These are phyloP conservation scores for Amaranthus cruentus DNA, from an alignment of 148 eudicot species.

Conservation along the genomic window DNA sequence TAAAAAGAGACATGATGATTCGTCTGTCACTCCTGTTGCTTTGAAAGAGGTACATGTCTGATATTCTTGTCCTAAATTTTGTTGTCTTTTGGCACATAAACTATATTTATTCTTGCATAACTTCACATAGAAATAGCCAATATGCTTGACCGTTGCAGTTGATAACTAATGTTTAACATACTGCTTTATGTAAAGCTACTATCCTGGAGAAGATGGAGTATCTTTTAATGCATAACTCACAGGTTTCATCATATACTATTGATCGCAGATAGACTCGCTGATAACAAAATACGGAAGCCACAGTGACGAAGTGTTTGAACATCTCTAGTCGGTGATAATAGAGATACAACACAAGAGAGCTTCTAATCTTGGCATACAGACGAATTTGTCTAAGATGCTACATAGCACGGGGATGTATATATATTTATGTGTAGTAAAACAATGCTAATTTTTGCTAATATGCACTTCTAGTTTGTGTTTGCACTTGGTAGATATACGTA, in stretches of 20 bases:
- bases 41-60: constrained; percentile 29
- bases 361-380: not conserved
- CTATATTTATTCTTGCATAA: no score
- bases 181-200: not conserved
- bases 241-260: not conserved
- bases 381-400: not conserved
- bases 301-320: not conserved
- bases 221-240: not conserved
- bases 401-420: no score
- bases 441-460: no score
- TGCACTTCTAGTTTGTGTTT: no score
- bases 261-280: constrained; percentile 24
- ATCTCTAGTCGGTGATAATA: not conserved
- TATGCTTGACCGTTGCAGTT: no score
- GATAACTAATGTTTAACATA: not conserved
- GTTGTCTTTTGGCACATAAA: not conserved
- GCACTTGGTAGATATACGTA: no score
- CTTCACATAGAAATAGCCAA: no score
- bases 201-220: not conserved
- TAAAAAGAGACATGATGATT: constrained; percentile 35
- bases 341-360: not conserved
- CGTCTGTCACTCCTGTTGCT: constrained; percentile 14
- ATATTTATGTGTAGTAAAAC: no score
- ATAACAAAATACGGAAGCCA: constrained; percentile 11
- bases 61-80: not conserved